Base-by-base conservation (phyloP, 192 early-diverging fungal genomes). In the Umbelopsis sp. region DNA sequence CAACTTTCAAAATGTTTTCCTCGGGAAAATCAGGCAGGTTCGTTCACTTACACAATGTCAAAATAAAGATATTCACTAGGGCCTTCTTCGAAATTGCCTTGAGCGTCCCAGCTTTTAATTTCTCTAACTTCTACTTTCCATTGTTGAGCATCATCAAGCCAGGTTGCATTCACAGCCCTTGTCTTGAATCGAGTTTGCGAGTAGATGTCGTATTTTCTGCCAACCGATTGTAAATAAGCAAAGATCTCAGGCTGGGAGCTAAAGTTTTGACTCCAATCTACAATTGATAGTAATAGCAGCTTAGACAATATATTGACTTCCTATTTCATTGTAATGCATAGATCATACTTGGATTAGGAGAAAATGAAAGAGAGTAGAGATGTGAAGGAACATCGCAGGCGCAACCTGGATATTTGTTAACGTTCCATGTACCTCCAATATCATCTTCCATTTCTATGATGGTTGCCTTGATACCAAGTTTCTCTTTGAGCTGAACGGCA, bases 361-460 rank as follows among this genome's bases (percentile, higher is more conserved):
- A 80, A 47, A 84, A 84, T 25, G 74, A 74, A 24, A 75, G 74
- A 8, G 77, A 76, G 52, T 84, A 84, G 32, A 81, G 71, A 70
- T 79, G 80, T 17, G 72, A 67, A 26, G 69, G 68, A 22, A 84
- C 71, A 76, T 84, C 82, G 31, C 82, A 84, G 12, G 79, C 82
- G 41, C 74, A 78, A 0, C 82, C 82, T 11, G 79, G 79, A 44
- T 82, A 83, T 1, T 74, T 80, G 71, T 78, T 81, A 31, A 78
- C 65, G 34, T 72, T 76, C 86, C 86, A 88, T 24, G 84, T 86
- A 31, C 84, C 86, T 1, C 86, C 86, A 11, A 88, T 75, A 20
- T 83, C 83, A 6, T 70, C 66, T 44, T 73, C 69, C 25, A 73
- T 73, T 65, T 88, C 86, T 54, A 80, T 84, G 38, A 88, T 72